Evolutionary conservation across 75 land plant genomes (phyloP), one percentile per base, ranked within the genome.

Genomic region (Gnetum montanum): DNA sequence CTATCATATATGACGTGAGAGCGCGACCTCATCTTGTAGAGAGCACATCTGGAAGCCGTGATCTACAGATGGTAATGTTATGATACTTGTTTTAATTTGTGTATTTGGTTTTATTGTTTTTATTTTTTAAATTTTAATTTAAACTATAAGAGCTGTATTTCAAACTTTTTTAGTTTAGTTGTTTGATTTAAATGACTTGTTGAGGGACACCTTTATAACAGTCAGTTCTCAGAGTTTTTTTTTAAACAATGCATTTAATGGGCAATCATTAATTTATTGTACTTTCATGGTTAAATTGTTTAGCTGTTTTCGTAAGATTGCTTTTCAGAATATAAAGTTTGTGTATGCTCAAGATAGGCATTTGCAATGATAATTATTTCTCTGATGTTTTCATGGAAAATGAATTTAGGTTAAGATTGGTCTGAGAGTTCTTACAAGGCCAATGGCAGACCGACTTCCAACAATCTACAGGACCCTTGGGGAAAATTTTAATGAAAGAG

Each of bases 41-140:
- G 68, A 90, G 96, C 65, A 86, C 92, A 8, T 90, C 96, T 4
- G 96, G 96, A 12, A 90, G 96, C 44, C 76, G 84, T 59, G 96
- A 90, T 60, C 81, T 90, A 28, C 96, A 90, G 59, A 90, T 90
- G 96, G 96, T 90, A 76, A 22, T 36, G n/a, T n/a, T n/a, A n/a
- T 24, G 6, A 13, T 29, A 10, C 15, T 1, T 13, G 22, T 3
- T 46, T 46, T 13, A 31, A 38, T 8, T 0, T 51, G 13, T 25
- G 4, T 49, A 13, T 49, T 3, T 49, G 26, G n/a, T 24, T 31
- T 13, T 60, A 1, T n/a, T 41, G 8, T 8, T 26, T n/a, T 8
- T 16, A 46, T 10, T 4, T 44, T 19, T 34, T 25, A 24, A 20
- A 56, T 51, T 25, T 30, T 51, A 28, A 19, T 8, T 8, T 47